phyloP scores from a whole-genome alignment of 257 asterid species.

The Solanum okadae region DNA sequence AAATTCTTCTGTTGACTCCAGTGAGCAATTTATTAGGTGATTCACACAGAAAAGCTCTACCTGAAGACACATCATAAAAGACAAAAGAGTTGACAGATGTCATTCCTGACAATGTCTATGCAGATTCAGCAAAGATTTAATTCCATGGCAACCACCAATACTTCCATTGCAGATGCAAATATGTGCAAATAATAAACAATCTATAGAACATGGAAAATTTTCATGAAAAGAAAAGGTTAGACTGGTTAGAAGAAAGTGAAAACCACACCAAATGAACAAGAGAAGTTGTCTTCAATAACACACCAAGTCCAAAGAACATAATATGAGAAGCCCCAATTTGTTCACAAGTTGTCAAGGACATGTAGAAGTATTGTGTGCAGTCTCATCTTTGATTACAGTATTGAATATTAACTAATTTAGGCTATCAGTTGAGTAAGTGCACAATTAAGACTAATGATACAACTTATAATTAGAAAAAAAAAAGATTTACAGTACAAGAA shows the following conservation, averaged over 20 bases:
- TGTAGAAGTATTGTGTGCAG: background rate
- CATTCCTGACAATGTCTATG: background rate
- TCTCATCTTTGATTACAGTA: background rate
- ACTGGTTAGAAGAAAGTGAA: background rate
- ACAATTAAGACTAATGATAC: background rate
- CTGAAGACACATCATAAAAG: constrained; percentile 35
- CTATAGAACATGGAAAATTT: background rate
- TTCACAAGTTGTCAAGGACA: background rate
- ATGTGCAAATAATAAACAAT: background rate
- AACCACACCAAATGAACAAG: background rate
- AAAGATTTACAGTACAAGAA: background rate
- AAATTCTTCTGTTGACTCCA: constrained; percentile 98
- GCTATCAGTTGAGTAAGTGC: background rate
- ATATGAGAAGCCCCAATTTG: background rate
- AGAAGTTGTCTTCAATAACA: background rate
- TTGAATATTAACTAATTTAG: background rate
- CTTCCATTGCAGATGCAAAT: background rate
- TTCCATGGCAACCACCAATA: background rate
- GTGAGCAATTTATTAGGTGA: constrained; percentile 91
- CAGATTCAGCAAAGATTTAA: background rate
- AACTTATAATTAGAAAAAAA: background rate
- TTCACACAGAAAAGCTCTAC: constrained; percentile 98
- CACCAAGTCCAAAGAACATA: background rate
- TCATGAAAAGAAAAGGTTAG: background rate
- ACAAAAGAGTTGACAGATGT: background rate